These are phyloP conservation scores for Tribonema minus DNA, from an alignment of 108 stramenopile genomes.

Conservation along the genomic window DNA sequence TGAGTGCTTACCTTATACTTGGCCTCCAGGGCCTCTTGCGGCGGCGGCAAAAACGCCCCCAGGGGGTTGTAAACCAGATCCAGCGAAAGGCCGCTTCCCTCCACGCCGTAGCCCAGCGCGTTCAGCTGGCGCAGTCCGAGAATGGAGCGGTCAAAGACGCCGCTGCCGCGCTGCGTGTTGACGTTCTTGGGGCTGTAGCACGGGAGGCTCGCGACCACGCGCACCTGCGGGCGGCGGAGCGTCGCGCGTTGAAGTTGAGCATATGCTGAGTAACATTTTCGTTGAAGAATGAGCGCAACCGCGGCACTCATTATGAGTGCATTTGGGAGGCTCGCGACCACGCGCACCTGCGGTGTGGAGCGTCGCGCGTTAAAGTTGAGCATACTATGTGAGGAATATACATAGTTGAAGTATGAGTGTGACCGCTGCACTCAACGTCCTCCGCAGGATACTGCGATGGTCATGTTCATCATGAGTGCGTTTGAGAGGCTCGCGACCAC, in stretches of 20 bases:
- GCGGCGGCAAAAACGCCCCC: constrained; percentile 87
- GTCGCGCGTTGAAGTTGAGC: too few species aligned
- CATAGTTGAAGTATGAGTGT: too few species aligned
- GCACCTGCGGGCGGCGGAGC: too few species aligned
- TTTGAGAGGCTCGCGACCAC: constrained; percentile 86
- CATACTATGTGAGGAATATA: too few species aligned
- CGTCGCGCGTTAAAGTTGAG: too few species aligned
- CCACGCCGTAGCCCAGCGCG: constrained; percentile 73
- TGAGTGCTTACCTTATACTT: constrained; percentile 24
- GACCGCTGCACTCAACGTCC: too few species aligned
- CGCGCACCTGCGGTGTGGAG: constrained; percentile 57
- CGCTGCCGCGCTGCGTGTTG: constrained; percentile 84
- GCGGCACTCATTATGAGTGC: too few species aligned
- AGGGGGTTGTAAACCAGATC: constrained; percentile 95
- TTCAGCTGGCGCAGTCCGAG: constrained; percentile 80
- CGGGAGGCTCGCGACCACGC: constrained; percentile 81
- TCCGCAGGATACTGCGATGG: constrained; percentile 35
- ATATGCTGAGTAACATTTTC: too few species aligned
- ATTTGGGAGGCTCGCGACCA: constrained; percentile 77
- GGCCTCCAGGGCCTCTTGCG: constrained; percentile 61
- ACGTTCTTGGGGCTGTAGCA: constrained; percentile 90
- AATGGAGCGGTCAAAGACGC: constrained; percentile 88
- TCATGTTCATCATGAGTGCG: constrained; percentile 83
- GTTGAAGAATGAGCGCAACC: too few species aligned
- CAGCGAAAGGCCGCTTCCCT: constrained; percentile 62